phyloP scores from a whole-genome alignment of 129 eudicot species.

The Pittosporum tobira region DNA sequence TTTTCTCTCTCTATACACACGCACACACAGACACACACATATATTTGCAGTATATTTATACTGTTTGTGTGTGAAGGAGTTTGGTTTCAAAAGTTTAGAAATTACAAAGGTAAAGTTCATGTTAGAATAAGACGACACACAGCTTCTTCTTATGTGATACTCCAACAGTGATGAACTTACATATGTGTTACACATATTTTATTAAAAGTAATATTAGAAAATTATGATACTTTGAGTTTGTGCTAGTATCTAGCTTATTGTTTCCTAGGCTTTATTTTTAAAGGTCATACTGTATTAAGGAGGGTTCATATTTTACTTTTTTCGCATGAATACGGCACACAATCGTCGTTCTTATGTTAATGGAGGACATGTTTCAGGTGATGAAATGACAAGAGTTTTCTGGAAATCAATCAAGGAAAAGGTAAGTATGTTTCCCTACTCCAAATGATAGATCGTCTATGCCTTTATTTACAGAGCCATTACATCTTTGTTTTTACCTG shows the following conservation, averaged over 20 bases:
- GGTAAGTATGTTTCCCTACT: not conserved
- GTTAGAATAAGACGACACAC: no score
- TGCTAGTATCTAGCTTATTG: not conserved
- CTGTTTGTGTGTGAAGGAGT: no score
- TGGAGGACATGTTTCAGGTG: constrained; percentile 44
- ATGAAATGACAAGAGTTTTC: constrained; percentile 88
- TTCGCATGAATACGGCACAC: no score
- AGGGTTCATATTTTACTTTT: not conserved
- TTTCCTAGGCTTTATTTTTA: not conserved
- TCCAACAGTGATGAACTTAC: no score
- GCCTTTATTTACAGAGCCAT: not conserved
- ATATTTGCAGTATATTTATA: no score
- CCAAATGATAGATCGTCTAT: not conserved
- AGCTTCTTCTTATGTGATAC: no score
- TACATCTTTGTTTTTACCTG: not conserved
- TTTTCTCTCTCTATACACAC: no score
- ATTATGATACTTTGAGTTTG: not conserved
- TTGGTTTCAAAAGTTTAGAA: no score
- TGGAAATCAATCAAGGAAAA: constrained; percentile 53
- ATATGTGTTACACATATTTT: no score
- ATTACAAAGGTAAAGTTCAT: no score
- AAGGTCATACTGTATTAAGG: not conserved
- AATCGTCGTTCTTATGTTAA: not conserved
- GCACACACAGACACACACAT: no score
- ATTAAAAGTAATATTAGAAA: no score